Evolutionary conservation across 768 basidiomycete genomes (phyloP).

Genomic region (Tubosaeta sp.): DNA sequence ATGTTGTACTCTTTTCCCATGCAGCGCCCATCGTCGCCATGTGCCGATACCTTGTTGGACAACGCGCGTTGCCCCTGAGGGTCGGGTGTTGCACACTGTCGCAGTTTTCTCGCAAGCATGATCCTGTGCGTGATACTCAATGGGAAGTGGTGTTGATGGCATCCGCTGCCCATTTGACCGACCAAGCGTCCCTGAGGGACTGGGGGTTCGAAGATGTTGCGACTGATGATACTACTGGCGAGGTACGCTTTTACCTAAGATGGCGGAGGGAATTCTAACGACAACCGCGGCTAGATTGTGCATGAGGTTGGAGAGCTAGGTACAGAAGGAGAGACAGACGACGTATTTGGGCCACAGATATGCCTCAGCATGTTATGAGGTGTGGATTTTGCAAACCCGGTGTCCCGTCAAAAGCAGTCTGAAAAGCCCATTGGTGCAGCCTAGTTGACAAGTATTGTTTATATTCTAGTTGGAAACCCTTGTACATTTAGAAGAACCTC

Average conservation of each 20-base stretch:
- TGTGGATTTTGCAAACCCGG: background rate
- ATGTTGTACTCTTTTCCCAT: conserved; percentile 65
- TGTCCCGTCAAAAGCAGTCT: background rate
- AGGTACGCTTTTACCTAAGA: conserved; percentile 39
- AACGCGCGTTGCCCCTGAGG: conserved; percentile 48
- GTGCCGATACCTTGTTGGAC: conserved; percentile 52
- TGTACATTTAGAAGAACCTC: background rate
- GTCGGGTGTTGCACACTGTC: conserved; percentile 78
- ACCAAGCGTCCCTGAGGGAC: conserved; percentile 56
- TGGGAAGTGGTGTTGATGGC: conserved; percentile 47
- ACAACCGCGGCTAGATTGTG: conserved; percentile 48
- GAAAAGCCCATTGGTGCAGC: no score
- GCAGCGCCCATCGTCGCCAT: conserved; percentile 73
- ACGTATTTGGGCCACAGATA: conserved; percentile 51
- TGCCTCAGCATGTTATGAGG: conserved; percentile 18
- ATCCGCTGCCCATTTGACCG: conserved; percentile 51
- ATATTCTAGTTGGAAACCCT: background rate
- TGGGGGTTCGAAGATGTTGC: conserved; percentile 81
- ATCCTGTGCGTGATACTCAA: conserved; percentile 34
- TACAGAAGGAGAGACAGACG: conserved; percentile 55
- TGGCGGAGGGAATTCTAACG: background rate
- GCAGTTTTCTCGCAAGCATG: conserved; percentile 41
- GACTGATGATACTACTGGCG: conserved; percentile 45
- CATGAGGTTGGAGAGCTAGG: conserved; percentile 67
- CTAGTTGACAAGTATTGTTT: background rate